Conservation (phyloP, 1,284 basidiomycete genomes). For the Heterobasidion irregulare region DNA sequence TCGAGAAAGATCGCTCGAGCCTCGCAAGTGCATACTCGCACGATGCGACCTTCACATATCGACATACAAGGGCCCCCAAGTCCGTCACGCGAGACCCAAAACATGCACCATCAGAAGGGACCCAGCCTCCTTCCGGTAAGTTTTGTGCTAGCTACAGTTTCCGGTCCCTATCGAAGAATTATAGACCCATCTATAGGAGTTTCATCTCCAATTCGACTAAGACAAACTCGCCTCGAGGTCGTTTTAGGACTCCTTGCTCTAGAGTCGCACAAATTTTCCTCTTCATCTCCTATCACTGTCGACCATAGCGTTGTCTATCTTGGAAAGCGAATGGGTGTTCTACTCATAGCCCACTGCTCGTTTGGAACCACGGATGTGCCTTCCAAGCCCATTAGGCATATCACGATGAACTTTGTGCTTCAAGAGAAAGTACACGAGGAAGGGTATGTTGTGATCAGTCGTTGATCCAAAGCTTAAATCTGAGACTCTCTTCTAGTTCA, state of each 20-base stretch:
- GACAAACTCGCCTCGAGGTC: constrained; percentile 12
- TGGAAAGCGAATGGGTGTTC: constrained; percentile 13
- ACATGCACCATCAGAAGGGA: neutral
- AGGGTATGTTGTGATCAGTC: constrained; percentile 12
- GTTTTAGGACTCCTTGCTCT: constrained; percentile 15
- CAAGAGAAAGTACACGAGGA: constrained; percentile 22
- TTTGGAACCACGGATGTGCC: constrained; percentile 1
- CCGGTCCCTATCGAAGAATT: no score
- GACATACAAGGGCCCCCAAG: neutral
- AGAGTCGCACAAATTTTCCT: neutral
- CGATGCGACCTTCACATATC: constrained; percentile 17
- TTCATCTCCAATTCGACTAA: neutral
- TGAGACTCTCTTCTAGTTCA: constrained; percentile 6
- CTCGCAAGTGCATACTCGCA: constrained; percentile 18
- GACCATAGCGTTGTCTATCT: constrained; percentile 8
- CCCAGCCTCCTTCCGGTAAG: neutral
- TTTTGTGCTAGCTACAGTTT: neutral
- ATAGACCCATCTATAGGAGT: neutral
- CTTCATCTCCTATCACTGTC: neutral
- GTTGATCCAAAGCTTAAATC: neutral
- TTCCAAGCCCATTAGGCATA: constrained; percentile 8
- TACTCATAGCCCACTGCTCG: constrained; percentile 16
- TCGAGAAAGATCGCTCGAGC: constrained; percentile 15
- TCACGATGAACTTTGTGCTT: constrained; percentile 26
- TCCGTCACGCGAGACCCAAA: neutral